A percentile compares a stretch with the other conserved stretches of the same genome.
Evolutionary conservation across 208 protist species (phyloP).

Genomic region (Acanthamoeba castellanii): DNA sequence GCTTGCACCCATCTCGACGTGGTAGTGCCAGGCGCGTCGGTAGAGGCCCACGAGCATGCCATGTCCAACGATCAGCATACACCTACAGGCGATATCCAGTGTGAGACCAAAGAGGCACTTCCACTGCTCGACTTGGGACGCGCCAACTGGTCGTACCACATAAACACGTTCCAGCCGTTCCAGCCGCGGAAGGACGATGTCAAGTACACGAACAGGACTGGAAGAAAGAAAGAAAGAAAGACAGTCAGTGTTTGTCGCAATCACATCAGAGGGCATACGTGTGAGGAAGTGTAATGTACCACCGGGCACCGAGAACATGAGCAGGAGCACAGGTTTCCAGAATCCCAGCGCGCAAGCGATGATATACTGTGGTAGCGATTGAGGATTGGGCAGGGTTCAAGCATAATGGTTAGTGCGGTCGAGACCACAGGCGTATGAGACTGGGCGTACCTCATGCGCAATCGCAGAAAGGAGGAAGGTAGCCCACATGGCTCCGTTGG

Average conservation of each 20-base stretch:
- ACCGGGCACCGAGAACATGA: conserved; percentile 60
- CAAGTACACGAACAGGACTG: conserved; percentile 59
- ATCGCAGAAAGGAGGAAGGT: conserved; percentile 71
- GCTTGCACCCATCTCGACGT: neutral
- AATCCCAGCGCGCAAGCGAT: conserved; percentile 53
- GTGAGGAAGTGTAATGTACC: neutral
- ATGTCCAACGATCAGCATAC: conserved; percentile 60
- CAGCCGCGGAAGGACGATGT: conserved; percentile 31
- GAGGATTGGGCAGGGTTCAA: too few relatives aligned
- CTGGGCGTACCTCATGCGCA: conserved; percentile 23
- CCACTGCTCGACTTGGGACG: neutral
- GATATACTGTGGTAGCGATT: conserved; percentile 51
- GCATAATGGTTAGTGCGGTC: neutral
- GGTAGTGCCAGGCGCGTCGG: conserved; percentile 56
- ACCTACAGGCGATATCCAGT: neutral
- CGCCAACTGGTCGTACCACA: conserved; percentile 20
- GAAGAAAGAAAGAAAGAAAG: neutral
- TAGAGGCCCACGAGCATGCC: conserved; percentile 68
- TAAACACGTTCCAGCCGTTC: conserved; percentile 68
- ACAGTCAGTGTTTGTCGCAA: neutral
- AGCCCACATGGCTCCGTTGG: conserved; percentile 39
- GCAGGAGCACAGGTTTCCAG: conserved; percentile 39
- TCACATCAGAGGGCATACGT: neutral
- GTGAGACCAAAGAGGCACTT: neutral
- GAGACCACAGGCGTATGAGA: neutral